These are phyloP conservation scores for Hamigera avellanea DNA, from an alignment of 495 filamentous ascomycete species.

Conservation along the genomic window DNA sequence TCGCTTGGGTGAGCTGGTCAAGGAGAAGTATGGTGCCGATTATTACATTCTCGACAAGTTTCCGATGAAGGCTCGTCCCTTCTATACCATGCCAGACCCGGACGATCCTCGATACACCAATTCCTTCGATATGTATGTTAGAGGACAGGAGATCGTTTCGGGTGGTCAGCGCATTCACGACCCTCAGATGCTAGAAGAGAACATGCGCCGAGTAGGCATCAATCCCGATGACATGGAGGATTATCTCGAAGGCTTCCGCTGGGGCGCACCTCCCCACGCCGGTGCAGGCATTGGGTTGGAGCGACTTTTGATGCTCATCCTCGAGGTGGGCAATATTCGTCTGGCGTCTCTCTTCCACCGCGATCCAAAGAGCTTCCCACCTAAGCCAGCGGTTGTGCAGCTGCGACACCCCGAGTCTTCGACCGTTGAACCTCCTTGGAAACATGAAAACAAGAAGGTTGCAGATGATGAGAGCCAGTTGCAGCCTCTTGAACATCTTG, in stretches of 20 bases:
- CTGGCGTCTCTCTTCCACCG: conserved; percentile 74
- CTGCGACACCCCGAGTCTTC: conserved; percentile 71
- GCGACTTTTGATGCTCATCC: conserved; percentile 70
- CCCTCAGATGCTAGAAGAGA: conserved; percentile 56
- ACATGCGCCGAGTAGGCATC: conserved; percentile 65
- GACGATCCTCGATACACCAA: conserved; percentile 64
- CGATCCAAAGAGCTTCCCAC: conserved; percentile 70
- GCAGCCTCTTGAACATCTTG: conserved; percentile 65
- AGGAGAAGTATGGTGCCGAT: conserved; percentile 77
- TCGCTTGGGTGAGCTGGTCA: conserved; percentile 69
- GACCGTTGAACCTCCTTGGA: conserved; percentile 55
- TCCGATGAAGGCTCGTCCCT: conserved; percentile 69
- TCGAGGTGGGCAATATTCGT: conserved; percentile 80
- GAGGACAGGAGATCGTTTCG: conserved; percentile 85
- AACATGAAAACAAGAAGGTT: conserved; percentile 24
- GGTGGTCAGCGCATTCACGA: conserved; percentile 90
- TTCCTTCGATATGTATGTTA: conserved; percentile 91
- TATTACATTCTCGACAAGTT: conserved; percentile 97
- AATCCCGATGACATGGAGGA: conserved; percentile 71
- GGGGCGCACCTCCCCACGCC: conserved; percentile 79
- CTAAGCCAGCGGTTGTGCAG: conserved; percentile 36
- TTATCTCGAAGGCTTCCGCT: conserved; percentile 80
- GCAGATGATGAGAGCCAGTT: conserved; percentile 38
- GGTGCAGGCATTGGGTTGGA: conserved; percentile 87
- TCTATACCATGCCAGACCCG: conserved; percentile 89